Evolutionary conservation across 1,284 basidiomycete species (phyloP), one percentile per base, ranked within the genome.

Genomic region (Cutaneotrichosporon sp.): DNA sequence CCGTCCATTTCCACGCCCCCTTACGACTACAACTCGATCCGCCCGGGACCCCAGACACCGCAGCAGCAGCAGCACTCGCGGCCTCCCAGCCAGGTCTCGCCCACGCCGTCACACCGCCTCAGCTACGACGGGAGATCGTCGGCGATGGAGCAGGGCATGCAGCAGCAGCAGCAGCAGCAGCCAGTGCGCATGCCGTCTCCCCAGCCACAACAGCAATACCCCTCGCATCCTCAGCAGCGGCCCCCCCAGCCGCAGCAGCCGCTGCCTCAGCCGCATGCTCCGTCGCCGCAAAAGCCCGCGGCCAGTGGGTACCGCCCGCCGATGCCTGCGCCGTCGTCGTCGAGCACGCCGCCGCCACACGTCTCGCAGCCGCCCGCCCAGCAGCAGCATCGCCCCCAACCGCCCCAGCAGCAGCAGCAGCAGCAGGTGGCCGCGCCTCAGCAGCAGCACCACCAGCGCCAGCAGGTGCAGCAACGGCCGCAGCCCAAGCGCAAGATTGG

Each of bases 401-500:
- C 46, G 9, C 34, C 37, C n/a, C 43, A 39, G 38, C 56, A 47
- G 14, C 53, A 26, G 45, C 48, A 23, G 42, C 57, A 45, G 10
- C 55, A 55, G 39, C 7, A n/a, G 4, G 20, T 33, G 21, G 17
- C 20, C 4, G 30, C 41, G 10, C 34, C 36, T 18, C 55, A 55
- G 45, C 55, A 42, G 8, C 52, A 55, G 33, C 46, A 50, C 23
- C 33, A 30, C 20, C 49, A 20, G 13, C 10, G 4, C 8, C 45
- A 46, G 18, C 43, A 34, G 35, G 56, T 54, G 40, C 54, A 57
- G 41, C 53, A 45, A 17, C 43, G 47, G 20, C 39, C 46, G 10
- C 37, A 37, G 17, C 58, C 80, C 45, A 86, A 85, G 73, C 83
- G 91, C 52, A 94, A 92, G 76, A 88, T 98, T 60, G 91, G 92